Percentiles rank a stretch among this genome's conserved stretches.
phyloP scores from a whole-genome alignment of 345 rosid genomes.

The Bretschneidera sinensis region DNA sequence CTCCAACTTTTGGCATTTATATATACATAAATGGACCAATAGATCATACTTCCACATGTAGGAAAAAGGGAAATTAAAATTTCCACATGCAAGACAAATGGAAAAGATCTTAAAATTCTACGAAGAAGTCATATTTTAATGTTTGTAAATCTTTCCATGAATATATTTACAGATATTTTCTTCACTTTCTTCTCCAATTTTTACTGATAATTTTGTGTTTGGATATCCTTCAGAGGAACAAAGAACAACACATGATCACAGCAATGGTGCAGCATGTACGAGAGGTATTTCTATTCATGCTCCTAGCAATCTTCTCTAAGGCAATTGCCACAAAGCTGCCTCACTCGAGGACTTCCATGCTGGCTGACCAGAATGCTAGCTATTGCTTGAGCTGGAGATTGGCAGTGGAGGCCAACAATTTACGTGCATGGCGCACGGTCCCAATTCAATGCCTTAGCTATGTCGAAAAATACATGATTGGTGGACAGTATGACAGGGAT shows the following conservation, averaged over 20 bases:
- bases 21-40: too few species aligned
- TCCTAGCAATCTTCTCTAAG: constrained; percentile 31
- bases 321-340: constrained; percentile 15
- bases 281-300: constrained; percentile 24
- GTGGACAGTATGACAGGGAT: constrained; percentile 73
- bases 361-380: constrained; percentile 21
- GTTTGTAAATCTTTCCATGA: not conserved
- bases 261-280: constrained; percentile 29
- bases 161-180: not conserved
- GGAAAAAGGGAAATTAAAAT: too few species aligned
- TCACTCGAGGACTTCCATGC: not conserved
- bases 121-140: not conserved
- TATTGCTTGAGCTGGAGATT: constrained; percentile 85
- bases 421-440: constrained; percentile 66
- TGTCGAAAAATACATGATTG: constrained; percentile 63
- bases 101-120: not conserved
- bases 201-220: constrained; percentile 11
- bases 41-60: too few species aligned
- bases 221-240: not conserved
- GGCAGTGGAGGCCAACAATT: constrained; percentile 75
- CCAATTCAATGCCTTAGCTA: constrained; percentile 54
- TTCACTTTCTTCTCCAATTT: not conserved
- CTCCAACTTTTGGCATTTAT: too few species aligned
- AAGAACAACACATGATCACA: constrained; percentile 15
- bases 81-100: too few species aligned